Conservation (phyloP, 2,329 filamentous ascomycete species). For the Pochonia chlamydosporia region DNA sequence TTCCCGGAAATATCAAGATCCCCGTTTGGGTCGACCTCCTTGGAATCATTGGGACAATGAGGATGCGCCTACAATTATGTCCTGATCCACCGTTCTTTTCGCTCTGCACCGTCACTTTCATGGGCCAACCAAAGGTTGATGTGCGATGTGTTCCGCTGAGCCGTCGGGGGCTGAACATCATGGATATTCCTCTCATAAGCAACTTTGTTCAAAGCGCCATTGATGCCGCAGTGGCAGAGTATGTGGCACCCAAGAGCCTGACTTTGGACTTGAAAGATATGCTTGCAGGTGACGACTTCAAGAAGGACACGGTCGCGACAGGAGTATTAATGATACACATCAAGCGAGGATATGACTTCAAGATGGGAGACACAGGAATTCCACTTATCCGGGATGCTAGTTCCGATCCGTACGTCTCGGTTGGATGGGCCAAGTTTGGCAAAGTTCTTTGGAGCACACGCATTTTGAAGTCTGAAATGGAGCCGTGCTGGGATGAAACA, state of each 20-base stretch:
- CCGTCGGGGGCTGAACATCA: conserved; percentile 64
- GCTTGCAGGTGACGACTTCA: conserved; percentile 72
- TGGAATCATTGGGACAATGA: conserved; percentile 64
- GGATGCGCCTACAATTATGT: conserved; percentile 64
- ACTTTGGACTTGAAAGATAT: conserved; percentile 72
- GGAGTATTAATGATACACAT: conserved; percentile 63
- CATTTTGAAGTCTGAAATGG: conserved; percentile 58
- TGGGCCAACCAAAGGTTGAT: conserved; percentile 68
- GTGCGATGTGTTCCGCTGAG: conserved; percentile 65
- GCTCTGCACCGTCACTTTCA: conserved; percentile 67
- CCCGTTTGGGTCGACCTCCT: conserved; percentile 71
- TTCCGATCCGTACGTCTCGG: conserved; percentile 65
- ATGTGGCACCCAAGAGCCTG: conserved; percentile 70
- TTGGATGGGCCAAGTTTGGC: conserved; percentile 76
- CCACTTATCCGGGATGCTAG: conserved; percentile 54
- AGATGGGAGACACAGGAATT: conserved; percentile 60
- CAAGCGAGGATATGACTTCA: conserved; percentile 63
- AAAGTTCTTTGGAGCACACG: conserved; percentile 55
- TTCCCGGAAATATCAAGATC: conserved; percentile 47
- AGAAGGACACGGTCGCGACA: conserved; percentile 62
- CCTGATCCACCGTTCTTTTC: conserved; percentile 73
- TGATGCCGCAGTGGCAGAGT: conserved; percentile 67
- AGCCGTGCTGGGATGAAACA: conserved; percentile 67
- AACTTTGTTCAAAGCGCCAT: conserved; percentile 71
- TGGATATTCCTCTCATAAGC: conserved; percentile 69